Conservation (phyloP, 768 basidiomycete species). For the Calocybe indica region DNA sequence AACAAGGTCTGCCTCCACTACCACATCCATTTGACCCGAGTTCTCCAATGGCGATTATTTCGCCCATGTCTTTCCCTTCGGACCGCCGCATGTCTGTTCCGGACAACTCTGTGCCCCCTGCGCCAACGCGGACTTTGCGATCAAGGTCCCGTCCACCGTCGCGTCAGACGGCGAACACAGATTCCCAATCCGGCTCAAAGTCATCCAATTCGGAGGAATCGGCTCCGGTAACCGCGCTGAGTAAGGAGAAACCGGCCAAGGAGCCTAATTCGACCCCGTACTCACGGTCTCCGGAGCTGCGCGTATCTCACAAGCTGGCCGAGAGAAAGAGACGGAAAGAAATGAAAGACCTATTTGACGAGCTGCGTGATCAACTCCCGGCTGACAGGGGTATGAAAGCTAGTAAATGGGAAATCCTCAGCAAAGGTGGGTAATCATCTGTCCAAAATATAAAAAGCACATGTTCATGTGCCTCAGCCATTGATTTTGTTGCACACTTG, state of each 20-base stretch:
- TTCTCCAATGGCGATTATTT: conserved; percentile 43
- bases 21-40: conserved; percentile 45
- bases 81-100: conserved; percentile 80
- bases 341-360: conserved; percentile 99
- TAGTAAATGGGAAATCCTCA: conserved; percentile 98
- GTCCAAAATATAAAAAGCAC: conserved; percentile 6
- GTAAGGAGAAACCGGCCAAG: conserved; percentile 32
- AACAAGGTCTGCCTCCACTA: conserved; percentile 33
- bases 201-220: conserved; percentile 30
- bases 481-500: conserved; percentile 79
- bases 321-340: conserved; percentile 96
- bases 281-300: conserved; percentile 90
- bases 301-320: conserved; percentile 94
- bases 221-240: conserved; percentile 27
- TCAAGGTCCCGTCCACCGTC: conserved; percentile 71
- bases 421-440: conserved; percentile 62
- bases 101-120: conserved; percentile 41
- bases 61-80: conserved; percentile 49
- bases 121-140: conserved; percentile 46
- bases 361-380: conserved; percentile 88
- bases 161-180: conserved; percentile 42
- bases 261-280: conserved; percentile 71
- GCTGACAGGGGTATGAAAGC: conserved; percentile 93
- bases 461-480: conserved; percentile 42
- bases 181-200: conserved; percentile 31